Evolutionary conservation across 257 asterid genomes (phyloP).

Genomic region (Phtheirospermum japonicum): DNA sequence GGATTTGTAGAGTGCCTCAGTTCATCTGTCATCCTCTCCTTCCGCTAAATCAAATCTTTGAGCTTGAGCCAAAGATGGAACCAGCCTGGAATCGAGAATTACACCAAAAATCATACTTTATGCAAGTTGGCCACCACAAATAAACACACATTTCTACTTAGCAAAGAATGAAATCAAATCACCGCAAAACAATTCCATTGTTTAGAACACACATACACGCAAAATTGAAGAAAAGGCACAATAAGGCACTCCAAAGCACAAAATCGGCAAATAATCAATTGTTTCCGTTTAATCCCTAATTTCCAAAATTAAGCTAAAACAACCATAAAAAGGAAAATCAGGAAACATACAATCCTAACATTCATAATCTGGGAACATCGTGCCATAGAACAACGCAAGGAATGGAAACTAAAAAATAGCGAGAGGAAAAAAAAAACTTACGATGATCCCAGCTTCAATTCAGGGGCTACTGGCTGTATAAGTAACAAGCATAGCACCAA

Average conservation of each 20-base stretch:
- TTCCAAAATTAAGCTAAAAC: neutral
- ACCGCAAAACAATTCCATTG: neutral
- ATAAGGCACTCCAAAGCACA: neutral
- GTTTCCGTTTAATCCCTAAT: neutral
- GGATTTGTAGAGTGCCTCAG: constrained; percentile 35
- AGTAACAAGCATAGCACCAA: constrained; percentile 19
- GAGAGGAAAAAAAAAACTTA: constrained; percentile 15
- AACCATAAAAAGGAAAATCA: constrained; percentile 6
- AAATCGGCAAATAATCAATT: neutral
- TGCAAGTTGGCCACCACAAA: neutral
- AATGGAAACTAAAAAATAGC: neutral
- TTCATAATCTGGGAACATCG: neutral
- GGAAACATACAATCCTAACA: neutral
- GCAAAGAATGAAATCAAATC: constrained; percentile 7
- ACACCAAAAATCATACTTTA: neutral
- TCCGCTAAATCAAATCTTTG: neutral
- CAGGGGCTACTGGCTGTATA: constrained; percentile 12
- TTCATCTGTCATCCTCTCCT: constrained; percentile 48
- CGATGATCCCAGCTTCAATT: constrained; percentile 25
- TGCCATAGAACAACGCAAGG: constrained; percentile 12
- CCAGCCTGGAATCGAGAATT: constrained; percentile 34
- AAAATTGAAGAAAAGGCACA: too few relatives aligned
- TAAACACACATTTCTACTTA: too few relatives aligned
- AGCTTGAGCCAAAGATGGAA: constrained; percentile 27
- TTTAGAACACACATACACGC: neutral